Conservation (phyloP, 192 early-diverging fungal species). For the Funneliformis mosseae region DNA sequence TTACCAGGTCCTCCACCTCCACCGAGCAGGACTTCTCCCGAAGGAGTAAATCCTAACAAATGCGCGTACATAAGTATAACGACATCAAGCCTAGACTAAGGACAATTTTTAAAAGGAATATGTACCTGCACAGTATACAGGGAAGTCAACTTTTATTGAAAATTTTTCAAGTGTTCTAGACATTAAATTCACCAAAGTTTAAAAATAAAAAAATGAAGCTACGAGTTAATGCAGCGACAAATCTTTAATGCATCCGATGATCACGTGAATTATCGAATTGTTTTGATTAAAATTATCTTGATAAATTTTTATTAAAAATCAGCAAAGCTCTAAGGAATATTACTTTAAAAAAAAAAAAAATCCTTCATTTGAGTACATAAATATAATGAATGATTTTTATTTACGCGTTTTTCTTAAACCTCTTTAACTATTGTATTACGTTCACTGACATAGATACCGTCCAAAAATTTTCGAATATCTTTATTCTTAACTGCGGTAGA, state of each 20-base stretch:
- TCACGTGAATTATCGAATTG: no score
- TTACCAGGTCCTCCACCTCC: conserved; percentile 86
- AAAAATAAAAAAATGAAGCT: neutral
- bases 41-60: conserved; percentile 58
- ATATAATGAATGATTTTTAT: neutral
- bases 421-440: conserved; percentile 49
- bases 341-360: no score
- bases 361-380: neutral
- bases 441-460: conserved; percentile 96
- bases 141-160: conserved; percentile 1
- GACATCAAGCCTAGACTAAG: neutral
- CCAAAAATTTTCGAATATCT: conserved; percentile 99
- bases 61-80: neutral
- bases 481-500: conserved; percentile 93
- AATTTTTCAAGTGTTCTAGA: neutral
- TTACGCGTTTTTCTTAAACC: neutral
- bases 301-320: no score
- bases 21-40: conserved; percentile 66
- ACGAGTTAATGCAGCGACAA: neutral
- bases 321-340: no score
- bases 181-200: neutral
- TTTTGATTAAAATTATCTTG: no score
- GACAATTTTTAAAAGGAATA: no score
- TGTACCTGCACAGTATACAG: conserved; percentile 28
- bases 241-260: no score